A percentile compares a stretch with the other conserved stretches of the same genome.
These are phyloP conservation scores for Mycena vitilis DNA, from an alignment of 768 basidiomycete species.

Conservation along the genomic window DNA sequence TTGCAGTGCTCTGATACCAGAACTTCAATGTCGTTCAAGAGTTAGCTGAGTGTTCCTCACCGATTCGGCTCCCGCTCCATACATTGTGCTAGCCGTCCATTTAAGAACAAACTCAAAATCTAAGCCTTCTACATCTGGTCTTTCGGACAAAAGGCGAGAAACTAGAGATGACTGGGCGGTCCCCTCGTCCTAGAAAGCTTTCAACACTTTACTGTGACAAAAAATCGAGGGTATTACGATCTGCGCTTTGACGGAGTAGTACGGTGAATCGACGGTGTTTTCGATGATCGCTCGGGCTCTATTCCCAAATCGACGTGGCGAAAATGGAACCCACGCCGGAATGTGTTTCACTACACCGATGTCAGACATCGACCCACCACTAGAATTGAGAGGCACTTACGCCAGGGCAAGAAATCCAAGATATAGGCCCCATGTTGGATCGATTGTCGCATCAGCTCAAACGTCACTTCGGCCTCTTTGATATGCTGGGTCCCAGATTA, in stretches of 20 bases:
- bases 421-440: constrained; percentile 13
- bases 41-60: too few relatives aligned
- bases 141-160: background rate
- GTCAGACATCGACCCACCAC: too few relatives aligned
- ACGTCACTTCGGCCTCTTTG: background rate
- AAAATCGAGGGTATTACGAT: constrained; percentile 35
- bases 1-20: constrained; percentile 9
- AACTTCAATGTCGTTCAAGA: background rate
- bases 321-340: constrained; percentile 15
- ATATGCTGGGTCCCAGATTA: background rate
- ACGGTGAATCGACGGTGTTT: constrained; percentile 30
- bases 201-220: too few relatives aligned
- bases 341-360: constrained; percentile 14
- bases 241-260: constrained; percentile 24
- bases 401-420: constrained; percentile 7
- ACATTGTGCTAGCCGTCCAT: constrained; percentile 20
- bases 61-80: constrained; percentile 21
- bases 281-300: constrained; percentile 14
- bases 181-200: constrained; percentile 20
- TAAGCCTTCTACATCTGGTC: constrained; percentile 5
- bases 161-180: constrained; percentile 27
- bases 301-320: too few relatives aligned
- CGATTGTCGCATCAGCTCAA: constrained; percentile 1
- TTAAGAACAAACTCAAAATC: constrained; percentile 11
- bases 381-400: background rate